Base-by-base conservation (phyloP, 345 rosid species). In the Nephelium lappaceum region DNA sequence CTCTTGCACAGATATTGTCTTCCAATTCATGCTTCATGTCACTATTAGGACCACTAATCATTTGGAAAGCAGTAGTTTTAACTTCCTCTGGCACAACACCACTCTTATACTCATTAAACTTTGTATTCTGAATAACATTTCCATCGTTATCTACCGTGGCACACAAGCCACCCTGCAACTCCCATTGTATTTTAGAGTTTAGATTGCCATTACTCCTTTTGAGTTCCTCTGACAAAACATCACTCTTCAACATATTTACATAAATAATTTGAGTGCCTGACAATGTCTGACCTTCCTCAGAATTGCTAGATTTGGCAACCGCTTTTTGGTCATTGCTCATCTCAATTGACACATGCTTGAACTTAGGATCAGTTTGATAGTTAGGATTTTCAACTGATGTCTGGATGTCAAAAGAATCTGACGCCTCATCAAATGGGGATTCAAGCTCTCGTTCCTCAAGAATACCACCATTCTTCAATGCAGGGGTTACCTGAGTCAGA, bases 161-260 rank as follows among this genome's bases (percentile, higher is more conserved):
- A 53, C 6, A 31, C 27, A 31, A 27, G 25, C 10, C 18, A 71
- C 19, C 38, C 21, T 53, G 43, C 42, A 53, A 62, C 18, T 77
- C 85, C 53, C 36, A 36, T 74, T 69, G 69, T 23, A 60, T 58
- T 76, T 81, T 78, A 83, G 15, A 42, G 42, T 27, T 65, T 69
- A 42, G 74, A 64, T 63, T 65, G 60, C 60, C 74, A 67, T 76
- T 77, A 43, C 39, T 79, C 53, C 74, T 43, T 72, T 58, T n/a
- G 77, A 70, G 79, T 83, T 81, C 88, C 73, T 73, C 74, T 47
- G 76, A 68, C 69, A 77, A 82, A 77, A 19, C 75, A 38, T 75
- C 74, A 76, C 25, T 72, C 8, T 79, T 53, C 57, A 67, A n/a
- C 27, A 75, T 49, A 76, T 77, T 68, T 39, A 57, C 60, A 66